These are phyloP conservation scores for Tolypocladium nubicola DNA, from an alignment of 2,329 filamentous ascomycete species.

Conservation along the genomic window DNA sequence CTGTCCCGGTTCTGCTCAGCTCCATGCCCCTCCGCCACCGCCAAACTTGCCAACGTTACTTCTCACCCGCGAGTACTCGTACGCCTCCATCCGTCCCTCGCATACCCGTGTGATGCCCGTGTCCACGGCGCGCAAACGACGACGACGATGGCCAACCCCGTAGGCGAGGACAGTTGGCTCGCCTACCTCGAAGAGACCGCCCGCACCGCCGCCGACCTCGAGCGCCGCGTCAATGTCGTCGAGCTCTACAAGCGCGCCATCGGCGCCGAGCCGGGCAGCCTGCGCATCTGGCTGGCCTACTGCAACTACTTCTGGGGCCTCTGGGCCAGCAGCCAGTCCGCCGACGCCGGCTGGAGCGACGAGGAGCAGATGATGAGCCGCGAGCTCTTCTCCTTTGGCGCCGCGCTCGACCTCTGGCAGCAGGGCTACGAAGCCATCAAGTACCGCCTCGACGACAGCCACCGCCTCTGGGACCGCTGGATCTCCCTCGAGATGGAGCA, in stretches of 20 bases:
- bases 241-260: slow-evolving; percentile 64
- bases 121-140: background rate
- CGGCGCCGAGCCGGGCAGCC: slow-evolving; percentile 60
- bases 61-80: background rate
- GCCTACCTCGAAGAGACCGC: slow-evolving; percentile 67
- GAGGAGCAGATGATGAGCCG: slow-evolving; percentile 60
- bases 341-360: slow-evolving; percentile 43
- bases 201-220: slow-evolving; percentile 47
- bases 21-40: background rate
- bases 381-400: slow-evolving; percentile 60
- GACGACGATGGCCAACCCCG: slow-evolving; percentile 39
- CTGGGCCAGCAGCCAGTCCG: slow-evolving; percentile 51
- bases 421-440: slow-evolving; percentile 61
- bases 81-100: background rate
- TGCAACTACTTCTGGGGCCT: slow-evolving; percentile 69
- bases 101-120: slow-evolving; percentile 2
- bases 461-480: slow-evolving; percentile 71
- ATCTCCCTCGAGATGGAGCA: slow-evolving; percentile 61
- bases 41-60: background rate
- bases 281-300: slow-evolving; percentile 66
- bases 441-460: slow-evolving; percentile 67
- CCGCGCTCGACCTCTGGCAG: slow-evolving; percentile 58
- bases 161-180: slow-evolving; percentile 69
- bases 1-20: background rate
- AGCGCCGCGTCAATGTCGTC: slow-evolving; percentile 57